phyloP scores from a whole-genome alignment of 352 stramenopile species.

The Peronospora tabacina region DNA sequence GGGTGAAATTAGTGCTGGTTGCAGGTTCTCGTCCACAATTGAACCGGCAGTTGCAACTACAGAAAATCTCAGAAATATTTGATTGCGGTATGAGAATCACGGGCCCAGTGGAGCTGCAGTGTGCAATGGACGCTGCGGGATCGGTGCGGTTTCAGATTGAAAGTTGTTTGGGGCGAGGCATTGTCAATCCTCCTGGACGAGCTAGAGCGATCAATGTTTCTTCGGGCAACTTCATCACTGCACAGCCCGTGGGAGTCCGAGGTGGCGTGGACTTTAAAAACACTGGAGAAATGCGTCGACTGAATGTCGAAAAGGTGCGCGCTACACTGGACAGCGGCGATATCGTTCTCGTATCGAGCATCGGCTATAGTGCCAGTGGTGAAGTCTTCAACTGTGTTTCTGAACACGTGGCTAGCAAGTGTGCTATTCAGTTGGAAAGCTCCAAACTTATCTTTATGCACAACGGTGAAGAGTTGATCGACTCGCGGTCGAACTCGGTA shows the following conservation, averaged over 20 bases:
- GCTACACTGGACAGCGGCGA: conserved; percentile 89
- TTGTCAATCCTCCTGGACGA: conserved; percentile 75
- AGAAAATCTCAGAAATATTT: conserved; percentile 64
- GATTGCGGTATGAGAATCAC: conserved; percentile 87
- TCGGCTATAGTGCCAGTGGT: conserved; percentile 92
- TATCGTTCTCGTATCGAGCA: conserved; percentile 94
- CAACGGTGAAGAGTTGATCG: conserved; percentile 80
- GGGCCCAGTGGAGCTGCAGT: conserved; percentile 84
- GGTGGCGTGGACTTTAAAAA: conserved; percentile 85
- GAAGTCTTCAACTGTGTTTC: conserved; percentile 90
- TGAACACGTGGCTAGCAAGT: conserved; percentile 86
- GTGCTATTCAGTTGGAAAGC: conserved; percentile 67
- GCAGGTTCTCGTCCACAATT: conserved; percentile 93
- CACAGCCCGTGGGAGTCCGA: conserved; percentile 83
- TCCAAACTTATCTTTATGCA: conserved; percentile 89
- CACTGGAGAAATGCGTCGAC: conserved; percentile 90
- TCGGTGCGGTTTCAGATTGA: conserved; percentile 87
- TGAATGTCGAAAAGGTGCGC: conserved; percentile 90
- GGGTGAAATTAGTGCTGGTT: conserved; percentile 92
- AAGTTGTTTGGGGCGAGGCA: conserved; percentile 72
- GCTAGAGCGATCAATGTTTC: conserved; percentile 87
- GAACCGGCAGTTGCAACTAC: conserved; percentile 80
- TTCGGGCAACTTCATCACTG: conserved; percentile 95
- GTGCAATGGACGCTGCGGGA: conserved; percentile 93
- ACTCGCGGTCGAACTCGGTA: conserved; percentile 70